Evolutionary conservation across 73 alveolate species (phyloP).

Genomic region (Uronychia setigera): DNA sequence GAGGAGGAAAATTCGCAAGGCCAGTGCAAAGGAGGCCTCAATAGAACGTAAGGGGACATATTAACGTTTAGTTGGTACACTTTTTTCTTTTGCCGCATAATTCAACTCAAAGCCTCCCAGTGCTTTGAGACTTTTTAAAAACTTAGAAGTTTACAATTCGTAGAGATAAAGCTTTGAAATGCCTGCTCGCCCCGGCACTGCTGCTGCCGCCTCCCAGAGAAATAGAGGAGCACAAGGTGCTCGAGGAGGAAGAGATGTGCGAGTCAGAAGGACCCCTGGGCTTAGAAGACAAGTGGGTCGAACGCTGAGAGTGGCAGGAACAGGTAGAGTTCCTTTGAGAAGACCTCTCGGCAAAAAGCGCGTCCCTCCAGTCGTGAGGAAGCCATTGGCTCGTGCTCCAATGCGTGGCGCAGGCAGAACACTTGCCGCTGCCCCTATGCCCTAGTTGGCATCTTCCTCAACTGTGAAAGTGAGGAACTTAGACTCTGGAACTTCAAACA

Average conservation of each 20-base stretch:
- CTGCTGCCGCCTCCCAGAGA: too few relatives aligned
- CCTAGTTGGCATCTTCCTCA: background rate
- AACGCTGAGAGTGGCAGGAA: background rate
- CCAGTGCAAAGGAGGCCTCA: background rate
- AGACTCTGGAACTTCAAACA: background rate
- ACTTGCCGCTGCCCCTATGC: background rate
- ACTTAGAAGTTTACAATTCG: background rate
- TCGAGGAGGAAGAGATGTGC: background rate
- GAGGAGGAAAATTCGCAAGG: background rate
- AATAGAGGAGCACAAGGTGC: background rate
- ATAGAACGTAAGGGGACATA: background rate
- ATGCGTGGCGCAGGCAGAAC: background rate
- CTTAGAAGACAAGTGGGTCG: background rate
- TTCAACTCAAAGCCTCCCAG: background rate
- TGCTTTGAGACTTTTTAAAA: background rate
- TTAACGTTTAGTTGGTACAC: background rate
- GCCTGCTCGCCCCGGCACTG: background rate
- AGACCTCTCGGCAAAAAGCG: background rate
- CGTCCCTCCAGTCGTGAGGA: background rate
- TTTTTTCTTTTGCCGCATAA: background rate
- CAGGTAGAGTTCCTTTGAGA: background rate
- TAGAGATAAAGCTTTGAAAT: background rate
- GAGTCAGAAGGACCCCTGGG: conserved; percentile 3
- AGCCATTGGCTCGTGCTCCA: background rate
- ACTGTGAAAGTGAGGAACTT: background rate